Conservation (phyloP, 768 basidiomycete genomes). For the Rossbeevera mucosa region DNA sequence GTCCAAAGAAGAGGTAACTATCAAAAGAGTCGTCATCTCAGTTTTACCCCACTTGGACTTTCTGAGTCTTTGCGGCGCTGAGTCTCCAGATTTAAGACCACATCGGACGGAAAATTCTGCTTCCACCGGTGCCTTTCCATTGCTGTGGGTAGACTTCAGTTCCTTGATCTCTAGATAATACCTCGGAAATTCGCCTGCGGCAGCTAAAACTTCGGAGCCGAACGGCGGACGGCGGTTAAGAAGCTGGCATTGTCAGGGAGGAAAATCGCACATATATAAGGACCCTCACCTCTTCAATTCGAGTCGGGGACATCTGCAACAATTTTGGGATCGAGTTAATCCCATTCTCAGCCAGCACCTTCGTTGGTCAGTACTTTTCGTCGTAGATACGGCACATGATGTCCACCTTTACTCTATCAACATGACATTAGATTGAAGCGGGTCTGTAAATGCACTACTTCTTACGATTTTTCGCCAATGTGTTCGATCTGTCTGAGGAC, state of each 20-base stretch:
- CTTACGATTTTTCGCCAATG: constrained; percentile 92
- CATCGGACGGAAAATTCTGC: constrained; percentile 58
- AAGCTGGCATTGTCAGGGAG: constrained; percentile 40
- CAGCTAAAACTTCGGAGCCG: constrained; percentile 62
- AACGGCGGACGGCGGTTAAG: constrained; percentile 73
- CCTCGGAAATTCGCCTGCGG: constrained; percentile 59
- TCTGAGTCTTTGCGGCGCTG: constrained; percentile 36
- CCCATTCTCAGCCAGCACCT: constrained; percentile 74
- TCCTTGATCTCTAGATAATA: constrained; percentile 56
- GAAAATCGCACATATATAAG: neutral
- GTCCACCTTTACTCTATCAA: constrained; percentile 23
- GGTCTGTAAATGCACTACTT: neutral
- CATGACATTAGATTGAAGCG: neutral
- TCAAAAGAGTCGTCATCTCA: constrained; percentile 69
- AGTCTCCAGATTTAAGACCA: constrained; percentile 37
- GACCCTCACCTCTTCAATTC: constrained; percentile 57
- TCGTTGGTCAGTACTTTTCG: constrained; percentile 17
- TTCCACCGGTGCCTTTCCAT: constrained; percentile 51
- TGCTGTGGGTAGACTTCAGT: constrained; percentile 35
- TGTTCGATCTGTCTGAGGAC: constrained; percentile 84
- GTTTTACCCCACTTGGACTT: constrained; percentile 40
- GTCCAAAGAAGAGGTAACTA: constrained; percentile 68
- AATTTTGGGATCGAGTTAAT: constrained; percentile 59
- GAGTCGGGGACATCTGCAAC: constrained; percentile 50
- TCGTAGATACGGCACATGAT: neutral